Base-by-base conservation (phyloP, 1,139 yeast species). In the Meyerozyma carpophila region DNA sequence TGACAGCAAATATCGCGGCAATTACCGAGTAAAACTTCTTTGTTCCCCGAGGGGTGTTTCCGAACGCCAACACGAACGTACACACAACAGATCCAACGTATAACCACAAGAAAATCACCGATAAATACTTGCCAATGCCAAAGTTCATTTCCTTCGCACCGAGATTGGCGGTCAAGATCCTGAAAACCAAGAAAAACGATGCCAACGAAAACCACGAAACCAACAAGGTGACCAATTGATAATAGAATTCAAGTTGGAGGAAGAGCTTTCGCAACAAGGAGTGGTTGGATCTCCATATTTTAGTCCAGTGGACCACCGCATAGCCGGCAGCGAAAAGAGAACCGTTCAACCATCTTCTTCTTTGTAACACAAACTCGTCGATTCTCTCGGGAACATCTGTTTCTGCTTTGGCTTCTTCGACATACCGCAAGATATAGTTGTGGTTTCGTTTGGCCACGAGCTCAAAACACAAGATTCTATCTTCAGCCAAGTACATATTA, bases 311-410 rank as follows among this genome's bases (percentile, higher is more conserved):
- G 52, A 81, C 77, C 41, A 83, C 76, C 1, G 93, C 79, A 59
- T 86, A 86, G 40, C 84, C 72, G 3, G 91, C 91, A 1, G 95
- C 94, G 62, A 86, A 86, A 58, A 86, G 80, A 4, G 94, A 84
- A 21, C 95, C 95, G 61, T 86, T 86, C 46, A 86, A 73, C 95
- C 95, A 86, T 63, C 95, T 73, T 61, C 95, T 75, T 61, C 94
- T 75, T 62, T 86, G 94, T 47, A 85, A 68, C 8, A 86, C 82
- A 50, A 86, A 78, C 55, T 85, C 94, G 44, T 84, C 82, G 28
- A 86, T 68, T 27, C 66, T 66, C 49, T 83, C 90, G 0, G 95
- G 95, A 27, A 85, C 95, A 70, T 86, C 95, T 2, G 95, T 86
- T 55, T 82, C 88, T 0, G 94, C 95, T 49, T 77, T 77, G 16